phyloP scores from a whole-genome alignment of 1,284 basidiomycete species.

The Flammula alnicola region DNA sequence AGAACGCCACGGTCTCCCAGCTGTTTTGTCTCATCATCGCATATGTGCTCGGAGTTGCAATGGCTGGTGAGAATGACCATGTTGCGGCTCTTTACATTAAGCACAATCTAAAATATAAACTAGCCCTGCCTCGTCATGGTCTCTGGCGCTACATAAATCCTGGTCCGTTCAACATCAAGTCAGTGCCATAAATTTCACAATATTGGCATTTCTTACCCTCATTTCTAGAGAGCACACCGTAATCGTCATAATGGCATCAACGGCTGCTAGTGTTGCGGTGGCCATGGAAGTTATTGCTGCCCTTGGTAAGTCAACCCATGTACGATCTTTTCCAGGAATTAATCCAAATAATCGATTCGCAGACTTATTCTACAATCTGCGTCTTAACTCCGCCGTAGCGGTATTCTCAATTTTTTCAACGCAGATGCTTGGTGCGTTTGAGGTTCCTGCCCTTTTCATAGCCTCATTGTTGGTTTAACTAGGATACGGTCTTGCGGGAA shows the following conservation, averaged over 20 bases:
- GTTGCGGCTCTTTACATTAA: background rate
- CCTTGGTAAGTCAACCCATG: conserved; percentile 36
- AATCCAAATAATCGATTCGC: background rate
- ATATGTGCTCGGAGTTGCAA: conserved; percentile 60
- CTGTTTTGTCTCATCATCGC: conserved; percentile 64
- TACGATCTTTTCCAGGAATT: background rate
- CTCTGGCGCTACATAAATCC: conserved; percentile 56
- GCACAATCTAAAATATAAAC: background rate
- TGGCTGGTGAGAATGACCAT: conserved; percentile 40
- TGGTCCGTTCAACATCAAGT: conserved; percentile 62
- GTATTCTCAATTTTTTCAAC: conserved; percentile 62
- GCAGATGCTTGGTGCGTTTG: conserved; percentile 54
- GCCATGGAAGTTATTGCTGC: conserved; percentile 66
- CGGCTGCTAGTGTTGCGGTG: conserved; percentile 56
- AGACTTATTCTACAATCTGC: conserved; percentile 58
- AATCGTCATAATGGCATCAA: conserved; percentile 64
- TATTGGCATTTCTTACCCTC: background rate
- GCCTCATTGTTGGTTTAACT: background rate
- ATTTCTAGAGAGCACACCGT: conserved; percentile 51
- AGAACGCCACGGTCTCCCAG: conserved; percentile 62
- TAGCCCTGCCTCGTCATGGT: conserved; percentile 43
- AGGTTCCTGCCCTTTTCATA: background rate
- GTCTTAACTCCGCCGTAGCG: conserved; percentile 52
- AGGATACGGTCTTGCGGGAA: conserved; percentile 25
- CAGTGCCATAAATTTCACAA: conserved; percentile 5